These are phyloP conservation scores for Raphanus raphanistrum DNA, from an alignment of 345 rosid species.

Conservation along the genomic window DNA sequence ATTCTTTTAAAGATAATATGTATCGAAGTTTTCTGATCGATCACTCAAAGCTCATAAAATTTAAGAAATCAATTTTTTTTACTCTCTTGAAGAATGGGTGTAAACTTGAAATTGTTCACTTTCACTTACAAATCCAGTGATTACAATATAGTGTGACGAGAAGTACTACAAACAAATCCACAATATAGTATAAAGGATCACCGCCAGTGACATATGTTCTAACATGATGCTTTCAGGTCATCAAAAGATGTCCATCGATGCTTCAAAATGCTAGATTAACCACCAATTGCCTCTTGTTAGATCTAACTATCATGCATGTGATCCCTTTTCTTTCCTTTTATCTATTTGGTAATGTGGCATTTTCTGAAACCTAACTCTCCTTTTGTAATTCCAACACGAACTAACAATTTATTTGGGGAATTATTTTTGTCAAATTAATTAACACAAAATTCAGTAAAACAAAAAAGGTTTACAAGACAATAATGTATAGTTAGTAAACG, in stretches of 20 bases:
- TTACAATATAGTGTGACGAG: background rate
- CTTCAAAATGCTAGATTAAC: conserved; percentile 10
- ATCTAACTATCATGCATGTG: conserved; percentile 21
- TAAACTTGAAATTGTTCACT: background rate
- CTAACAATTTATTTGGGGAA: background rate
- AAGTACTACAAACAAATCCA: background rate
- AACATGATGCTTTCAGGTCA: conserved; percentile 14
- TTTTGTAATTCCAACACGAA: background rate
- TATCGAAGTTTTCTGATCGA: background rate
- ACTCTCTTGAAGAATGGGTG: background rate
- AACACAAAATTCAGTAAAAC: background rate
- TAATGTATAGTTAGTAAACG: background rate
- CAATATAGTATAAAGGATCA: background rate
- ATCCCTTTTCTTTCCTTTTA: background rate
- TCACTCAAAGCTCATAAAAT: conserved; percentile 15
- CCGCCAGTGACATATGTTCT: background rate
- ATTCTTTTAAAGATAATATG: background rate
- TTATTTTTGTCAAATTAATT: background rate
- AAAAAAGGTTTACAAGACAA: background rate
- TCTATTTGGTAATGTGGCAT: background rate
- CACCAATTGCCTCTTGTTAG: conserved; percentile 11
- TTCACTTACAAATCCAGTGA: background rate
- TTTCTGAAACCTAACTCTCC: background rate
- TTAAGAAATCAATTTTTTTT: background rate
- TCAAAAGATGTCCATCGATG: background rate